A percentile compares a stretch with the other conserved stretches of the same genome.
These are phyloP conservation scores for Bruguiera hainesii DNA, from an alignment of 441 rosid species.

Conservation along the genomic window DNA sequence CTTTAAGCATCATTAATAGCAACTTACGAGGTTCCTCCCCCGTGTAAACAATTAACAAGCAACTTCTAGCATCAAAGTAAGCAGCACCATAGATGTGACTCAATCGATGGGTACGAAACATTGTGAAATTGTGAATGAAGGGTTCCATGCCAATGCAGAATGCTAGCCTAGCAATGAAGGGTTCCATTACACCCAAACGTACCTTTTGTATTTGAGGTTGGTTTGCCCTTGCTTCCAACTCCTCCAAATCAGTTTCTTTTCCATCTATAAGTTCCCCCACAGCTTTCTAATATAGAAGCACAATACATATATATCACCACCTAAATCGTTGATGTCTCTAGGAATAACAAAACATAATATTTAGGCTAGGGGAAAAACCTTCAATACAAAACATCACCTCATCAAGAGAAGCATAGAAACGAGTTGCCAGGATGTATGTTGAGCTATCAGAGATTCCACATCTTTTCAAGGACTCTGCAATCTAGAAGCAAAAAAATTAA, in stretches of 20 bases:
- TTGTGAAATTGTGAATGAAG: no score
- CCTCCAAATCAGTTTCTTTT: slow-evolving; percentile 62
- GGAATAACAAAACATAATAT: background rate
- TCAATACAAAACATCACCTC: slow-evolving; percentile 48
- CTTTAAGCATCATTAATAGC: no score
- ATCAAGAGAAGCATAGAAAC: slow-evolving; percentile 58
- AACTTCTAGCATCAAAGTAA: no score
- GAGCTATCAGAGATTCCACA: slow-evolving; percentile 73
- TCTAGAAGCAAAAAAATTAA: slow-evolving; percentile 33
- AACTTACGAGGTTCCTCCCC: no score
- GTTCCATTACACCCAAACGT: background rate
- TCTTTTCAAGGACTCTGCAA: slow-evolving; percentile 86
- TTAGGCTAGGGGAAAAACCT: background rate
- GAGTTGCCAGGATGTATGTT: slow-evolving; percentile 70
- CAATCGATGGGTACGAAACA: no score
- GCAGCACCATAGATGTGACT: no score
- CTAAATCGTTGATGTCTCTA: background rate
- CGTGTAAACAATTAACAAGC: no score
- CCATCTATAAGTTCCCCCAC: slow-evolving; percentile 60
- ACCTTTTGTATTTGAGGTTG: slow-evolving; percentile 80
- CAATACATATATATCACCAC: slow-evolving; percentile 4
- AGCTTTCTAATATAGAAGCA: slow-evolving; percentile 41
- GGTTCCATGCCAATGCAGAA: no score
- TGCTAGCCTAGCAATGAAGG: no score
- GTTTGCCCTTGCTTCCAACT: slow-evolving; percentile 61